Evolutionary conservation across 768 basidiomycete species (phyloP), one percentile per base, ranked within the genome.

Genomic region (Phanerodontia chrysosporium): DNA sequence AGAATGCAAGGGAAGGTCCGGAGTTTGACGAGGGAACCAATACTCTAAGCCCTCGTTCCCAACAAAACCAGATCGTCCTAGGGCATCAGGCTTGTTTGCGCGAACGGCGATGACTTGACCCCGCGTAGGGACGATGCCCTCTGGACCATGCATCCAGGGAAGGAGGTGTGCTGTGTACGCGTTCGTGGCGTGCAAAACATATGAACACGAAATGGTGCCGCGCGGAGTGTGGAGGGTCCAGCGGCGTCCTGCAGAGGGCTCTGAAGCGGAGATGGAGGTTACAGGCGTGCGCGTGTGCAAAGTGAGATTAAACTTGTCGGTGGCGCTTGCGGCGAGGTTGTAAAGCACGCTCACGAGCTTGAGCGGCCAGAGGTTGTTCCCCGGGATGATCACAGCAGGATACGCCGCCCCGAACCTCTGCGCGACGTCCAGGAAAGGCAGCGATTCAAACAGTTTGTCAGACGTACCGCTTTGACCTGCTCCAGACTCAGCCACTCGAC

Each of bases 151-250:
- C 36, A 94, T 67, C 58, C 83, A 80, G 0, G 90, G 89, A n/a
- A 97, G 76, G 32, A 96, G 81, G 64, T 88, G 79, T 3, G 86
- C 81, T 6, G 86, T 82, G 61, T 95, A 95, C 0, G 76, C 94
- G 65, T 97, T 97, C 10, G 92, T 94, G 0, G 91, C 92, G 67
- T 95, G 92, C 2, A 97, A 75, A 45, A 96, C 81, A 59, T 85
- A 83, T n/a, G 76, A 70, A 63, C 89, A 85, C 2, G 67, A 45
- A 21, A 93, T 69, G 0, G 67, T 62, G 1, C 94, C 92, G 22
- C 91, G 81, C 0, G 85, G 80, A 0, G 92, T 95, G 2, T 69
- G 61, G 12, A 90, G 69, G 0, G 66, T 66, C 87, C 86, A 91
- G 2, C 75, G 74, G 10, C 75, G 76, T 10, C 59, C 13, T 5